phyloP scores from a whole-genome alignment of 1,284 basidiomycete species.

The Sanghuangporus weigelae region DNA sequence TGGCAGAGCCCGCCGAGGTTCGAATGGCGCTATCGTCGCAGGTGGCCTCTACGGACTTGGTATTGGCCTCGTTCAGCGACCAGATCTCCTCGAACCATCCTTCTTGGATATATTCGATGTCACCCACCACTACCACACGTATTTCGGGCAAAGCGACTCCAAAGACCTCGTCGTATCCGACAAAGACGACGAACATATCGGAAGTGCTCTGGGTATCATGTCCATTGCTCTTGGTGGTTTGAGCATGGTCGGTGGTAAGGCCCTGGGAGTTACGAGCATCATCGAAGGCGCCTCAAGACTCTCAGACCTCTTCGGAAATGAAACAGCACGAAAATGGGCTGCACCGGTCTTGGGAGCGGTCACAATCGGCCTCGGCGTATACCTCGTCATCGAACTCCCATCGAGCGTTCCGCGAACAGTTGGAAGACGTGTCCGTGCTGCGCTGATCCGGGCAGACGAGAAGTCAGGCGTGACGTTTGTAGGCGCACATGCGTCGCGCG shows the following conservation, averaged over 20 bases:
- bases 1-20: constrained; percentile 39
- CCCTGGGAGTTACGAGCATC: constrained; percentile 72
- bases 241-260: constrained; percentile 81
- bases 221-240: constrained; percentile 82
- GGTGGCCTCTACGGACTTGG: constrained; percentile 71
- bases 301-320: constrained; percentile 79
- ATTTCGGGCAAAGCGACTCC: constrained; percentile 47
- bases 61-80: constrained; percentile 64
- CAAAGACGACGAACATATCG: constrained; percentile 48
- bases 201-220: constrained; percentile 67
- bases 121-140: constrained; percentile 69
- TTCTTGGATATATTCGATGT: constrained; percentile 87
- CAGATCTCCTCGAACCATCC: constrained; percentile 68
- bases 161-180: constrained; percentile 23
- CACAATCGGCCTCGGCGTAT: constrained; percentile 73
- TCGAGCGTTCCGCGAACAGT: constrained; percentile 89
- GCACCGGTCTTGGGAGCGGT: constrained; percentile 79
- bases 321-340: constrained; percentile 81
- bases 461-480: constrained; percentile 51
- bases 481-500: constrained; percentile 65
- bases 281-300: constrained; percentile 75
- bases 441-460: constrained; percentile 36
- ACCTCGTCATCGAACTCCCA: constrained; percentile 87
- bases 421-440: constrained; percentile 69
- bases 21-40: constrained; percentile 56